Conservation (phyloP, 495 filamentous ascomycete genomes). For the Hyaloscypha bicolor region DNA sequence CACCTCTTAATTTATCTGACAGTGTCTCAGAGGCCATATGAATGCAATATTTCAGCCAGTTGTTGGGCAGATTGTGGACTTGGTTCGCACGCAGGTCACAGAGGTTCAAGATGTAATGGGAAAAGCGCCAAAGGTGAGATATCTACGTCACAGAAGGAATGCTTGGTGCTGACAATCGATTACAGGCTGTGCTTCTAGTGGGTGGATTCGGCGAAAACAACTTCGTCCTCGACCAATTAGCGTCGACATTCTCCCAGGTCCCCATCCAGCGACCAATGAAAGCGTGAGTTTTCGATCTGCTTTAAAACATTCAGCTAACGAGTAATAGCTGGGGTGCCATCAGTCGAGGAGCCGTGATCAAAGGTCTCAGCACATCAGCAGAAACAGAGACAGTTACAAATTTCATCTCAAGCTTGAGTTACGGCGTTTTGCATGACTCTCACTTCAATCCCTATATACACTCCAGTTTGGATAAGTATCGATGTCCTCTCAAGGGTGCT, state of each 20-base stretch:
- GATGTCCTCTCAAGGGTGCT: no score
- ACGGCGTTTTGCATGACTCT: slow-evolving; percentile 6
- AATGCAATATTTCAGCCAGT: slow-evolving; percentile 8
- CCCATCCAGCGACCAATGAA: slow-evolving; percentile 1
- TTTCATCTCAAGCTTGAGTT: slow-evolving; percentile 14
- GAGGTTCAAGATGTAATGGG: neutral
- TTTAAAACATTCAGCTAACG: neutral
- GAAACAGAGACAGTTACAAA: slow-evolving; percentile 7
- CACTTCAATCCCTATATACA: no score
- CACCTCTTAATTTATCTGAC: neutral
- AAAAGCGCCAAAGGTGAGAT: slow-evolving; percentile 6
- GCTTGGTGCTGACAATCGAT: neutral
- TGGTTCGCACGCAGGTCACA: neutral
- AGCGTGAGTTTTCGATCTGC: slow-evolving; percentile 3
- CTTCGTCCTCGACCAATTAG: neutral
- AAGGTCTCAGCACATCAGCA: neutral
- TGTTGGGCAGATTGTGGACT: slow-evolving; percentile 6
- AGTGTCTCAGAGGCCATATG: neutral
- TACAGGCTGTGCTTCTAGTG: slow-evolving; percentile 15
- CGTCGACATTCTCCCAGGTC: neutral
- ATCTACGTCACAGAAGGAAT: no score
- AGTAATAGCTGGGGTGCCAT: slow-evolving; percentile 8
- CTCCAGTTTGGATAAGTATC: no score
- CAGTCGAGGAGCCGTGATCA: slow-evolving; percentile 17
- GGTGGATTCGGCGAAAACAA: slow-evolving; percentile 19